Conservation (phyloP, 768 basidiomycete species). For the Boletus fagicola region DNA sequence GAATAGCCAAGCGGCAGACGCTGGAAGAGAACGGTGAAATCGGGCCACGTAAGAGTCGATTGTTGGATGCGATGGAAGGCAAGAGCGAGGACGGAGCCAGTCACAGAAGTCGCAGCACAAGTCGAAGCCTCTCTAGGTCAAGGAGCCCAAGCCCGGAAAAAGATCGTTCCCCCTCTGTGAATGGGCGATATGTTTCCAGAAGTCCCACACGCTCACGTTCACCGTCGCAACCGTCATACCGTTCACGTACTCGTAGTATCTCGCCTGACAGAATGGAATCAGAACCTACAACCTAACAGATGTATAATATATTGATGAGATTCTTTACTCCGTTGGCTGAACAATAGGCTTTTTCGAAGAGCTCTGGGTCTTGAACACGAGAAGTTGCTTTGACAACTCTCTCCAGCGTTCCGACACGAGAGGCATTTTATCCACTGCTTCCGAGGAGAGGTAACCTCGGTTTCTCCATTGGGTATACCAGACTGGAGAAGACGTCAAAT, state of each 20-base stretch:
- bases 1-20: constrained; percentile 78
- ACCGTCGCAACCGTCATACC: constrained; percentile 39
- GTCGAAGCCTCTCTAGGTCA: constrained; percentile 24
- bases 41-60: constrained; percentile 75
- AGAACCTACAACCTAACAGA: constrained; percentile 17
- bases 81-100: constrained; percentile 52
- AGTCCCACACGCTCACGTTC: constrained; percentile 54
- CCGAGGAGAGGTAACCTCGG: constrained; percentile 69
- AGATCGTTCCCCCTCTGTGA: constrained; percentile 40
- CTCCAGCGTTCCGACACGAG: constrained; percentile 72
- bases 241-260: constrained; percentile 59
- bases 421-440: constrained; percentile 57
- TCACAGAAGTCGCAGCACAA: constrained; percentile 39
- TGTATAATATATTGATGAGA: constrained; percentile 13
- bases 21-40: constrained; percentile 93
- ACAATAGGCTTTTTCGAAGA: constrained; percentile 29
- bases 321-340: constrained; percentile 22
- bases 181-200: constrained; percentile 62
- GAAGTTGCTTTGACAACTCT: constrained; percentile 58
- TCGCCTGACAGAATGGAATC: constrained; percentile 56
- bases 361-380: constrained; percentile 44
- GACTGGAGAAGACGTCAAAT: constrained; percentile 39
- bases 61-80: constrained; percentile 88
- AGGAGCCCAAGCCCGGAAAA: constrained; percentile 25
- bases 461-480: constrained; percentile 78